phyloP scores from a whole-genome alignment of 2,329 filamentous ascomycete species.

The Bipolaris gigantea region DNA sequence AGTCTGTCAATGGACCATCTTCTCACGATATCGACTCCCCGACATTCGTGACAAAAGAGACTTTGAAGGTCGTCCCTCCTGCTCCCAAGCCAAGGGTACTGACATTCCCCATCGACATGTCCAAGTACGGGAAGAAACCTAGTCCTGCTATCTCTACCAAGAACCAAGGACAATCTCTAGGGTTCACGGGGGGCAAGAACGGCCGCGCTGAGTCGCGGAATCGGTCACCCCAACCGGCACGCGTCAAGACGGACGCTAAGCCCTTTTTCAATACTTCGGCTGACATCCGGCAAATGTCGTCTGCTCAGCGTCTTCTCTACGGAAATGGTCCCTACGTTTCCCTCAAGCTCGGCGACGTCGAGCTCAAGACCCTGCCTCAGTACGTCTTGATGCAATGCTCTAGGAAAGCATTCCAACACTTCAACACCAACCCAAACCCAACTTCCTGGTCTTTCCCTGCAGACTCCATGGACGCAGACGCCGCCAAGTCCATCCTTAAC shows the following conservation, averaged over 20 bases:
- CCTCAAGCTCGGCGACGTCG: slow-evolving; percentile 21
- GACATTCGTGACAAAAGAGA: slow-evolving; percentile 20
- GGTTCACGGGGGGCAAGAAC: not conserved
- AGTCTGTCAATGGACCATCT: slow-evolving; percentile 1
- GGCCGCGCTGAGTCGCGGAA: not conserved
- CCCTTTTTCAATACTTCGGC: slow-evolving; percentile 13
- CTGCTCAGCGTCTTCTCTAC: slow-evolving; percentile 23
- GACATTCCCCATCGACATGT: slow-evolving; percentile 26
- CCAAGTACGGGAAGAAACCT: slow-evolving; percentile 25
- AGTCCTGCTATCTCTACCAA: not conserved
- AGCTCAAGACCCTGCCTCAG: slow-evolving; percentile 23
- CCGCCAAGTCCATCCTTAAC: slow-evolving; percentile 18
- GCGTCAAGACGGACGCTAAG: slow-evolving; percentile 7
- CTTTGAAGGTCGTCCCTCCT: slow-evolving; percentile 21
- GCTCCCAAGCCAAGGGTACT: slow-evolving; percentile 25
- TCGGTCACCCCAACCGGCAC: not conserved
- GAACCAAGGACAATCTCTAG: not conserved
- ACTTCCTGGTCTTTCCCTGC: slow-evolving; percentile 18
- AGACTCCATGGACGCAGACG: slow-evolving; percentile 20
- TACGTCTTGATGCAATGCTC: slow-evolving; percentile 37
- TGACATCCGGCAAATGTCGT: slow-evolving; percentile 29
- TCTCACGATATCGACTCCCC: slow-evolving; percentile 5
- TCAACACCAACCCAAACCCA: slow-evolving; percentile 18
- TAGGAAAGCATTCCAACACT: slow-evolving; percentile 23
- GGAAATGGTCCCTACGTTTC: slow-evolving; percentile 24